A percentile compares a stretch with the other conserved stretches of the same genome.
These are phyloP conservation scores for Hypholoma fasciculare DNA, from an alignment of 768 basidiomycete species.

Conservation along the genomic window DNA sequence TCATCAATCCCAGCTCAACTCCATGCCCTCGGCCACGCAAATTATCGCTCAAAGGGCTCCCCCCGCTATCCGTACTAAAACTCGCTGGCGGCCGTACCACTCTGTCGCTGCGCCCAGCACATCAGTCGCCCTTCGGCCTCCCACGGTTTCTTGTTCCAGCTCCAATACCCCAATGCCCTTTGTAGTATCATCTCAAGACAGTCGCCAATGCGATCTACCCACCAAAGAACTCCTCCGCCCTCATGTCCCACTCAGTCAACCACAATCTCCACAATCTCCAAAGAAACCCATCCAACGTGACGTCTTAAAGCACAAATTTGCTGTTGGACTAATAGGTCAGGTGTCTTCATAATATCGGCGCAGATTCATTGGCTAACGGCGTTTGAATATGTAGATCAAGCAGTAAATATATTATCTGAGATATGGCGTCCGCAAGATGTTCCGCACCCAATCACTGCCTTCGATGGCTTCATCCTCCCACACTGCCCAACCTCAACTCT, in stretches of 20 bases:
- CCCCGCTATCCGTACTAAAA: slow-evolving; percentile 62
- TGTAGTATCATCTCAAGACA: slow-evolving; percentile 47
- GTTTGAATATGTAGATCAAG: slow-evolving; percentile 56
- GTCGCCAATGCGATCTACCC: slow-evolving; percentile 21
- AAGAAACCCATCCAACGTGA: slow-evolving; percentile 35
- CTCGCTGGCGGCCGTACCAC: slow-evolving; percentile 83
- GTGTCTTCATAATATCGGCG: not conserved
- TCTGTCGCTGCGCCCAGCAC: slow-evolving; percentile 39
- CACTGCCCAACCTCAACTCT: not conserved
- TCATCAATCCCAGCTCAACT: slow-evolving; percentile 27
- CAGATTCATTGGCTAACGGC: too few relatives aligned
- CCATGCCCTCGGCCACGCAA: slow-evolving; percentile 43
- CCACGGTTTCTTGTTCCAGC: slow-evolving; percentile 25
- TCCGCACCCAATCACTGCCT: slow-evolving; percentile 35
- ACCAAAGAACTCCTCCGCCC: slow-evolving; percentile 28
- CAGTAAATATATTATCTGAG: slow-evolving; percentile 73
- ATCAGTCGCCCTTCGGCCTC: slow-evolving; percentile 33
- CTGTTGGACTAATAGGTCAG: slow-evolving; percentile 67
- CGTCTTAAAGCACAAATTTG: slow-evolving; percentile 62
- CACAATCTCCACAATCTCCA: slow-evolving; percentile 29
- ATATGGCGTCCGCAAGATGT: slow-evolving; percentile 83
- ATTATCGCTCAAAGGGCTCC: slow-evolving; percentile 72
- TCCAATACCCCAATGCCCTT: slow-evolving; percentile 60
- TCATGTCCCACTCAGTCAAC: slow-evolving; percentile 11
- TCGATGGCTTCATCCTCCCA: not conserved